Evolutionary conservation across 257 asterid genomes (phyloP).

Genomic region (Penstemon eatonii): DNA sequence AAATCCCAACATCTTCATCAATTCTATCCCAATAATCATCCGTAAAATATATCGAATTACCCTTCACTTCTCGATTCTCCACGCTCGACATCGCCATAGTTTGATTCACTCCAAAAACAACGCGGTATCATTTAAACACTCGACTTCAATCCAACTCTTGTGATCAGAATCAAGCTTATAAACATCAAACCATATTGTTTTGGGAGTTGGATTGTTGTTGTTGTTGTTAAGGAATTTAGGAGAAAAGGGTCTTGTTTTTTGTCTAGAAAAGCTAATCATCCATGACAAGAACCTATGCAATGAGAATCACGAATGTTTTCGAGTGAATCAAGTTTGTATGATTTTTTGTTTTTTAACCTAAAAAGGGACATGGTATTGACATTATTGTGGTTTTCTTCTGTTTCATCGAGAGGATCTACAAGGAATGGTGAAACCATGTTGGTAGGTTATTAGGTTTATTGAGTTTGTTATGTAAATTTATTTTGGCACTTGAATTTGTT

Average conservation of each 20-base stretch:
- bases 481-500: no score
- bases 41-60: constrained; percentile 38
- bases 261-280: constrained; percentile 24
- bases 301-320: background rate
- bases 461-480: no score
- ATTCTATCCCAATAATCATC: constrained; percentile 45
- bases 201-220: constrained; percentile 25
- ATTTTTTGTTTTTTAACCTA: constrained; percentile 9
- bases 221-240: constrained; percentile 13
- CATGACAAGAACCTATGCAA: constrained; percentile 27
- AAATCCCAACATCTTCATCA: constrained; percentile 6
- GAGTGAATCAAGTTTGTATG: background rate
- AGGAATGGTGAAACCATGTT: constrained; percentile 20
- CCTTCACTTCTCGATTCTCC: constrained; percentile 19
- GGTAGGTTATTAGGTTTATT: background rate
- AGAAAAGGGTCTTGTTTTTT: background rate
- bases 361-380: background rate
- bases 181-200: constrained; percentile 32
- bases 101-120: constrained; percentile 45
- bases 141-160: constrained; percentile 26
- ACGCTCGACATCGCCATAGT: constrained; percentile 16
- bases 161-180: constrained; percentile 17
- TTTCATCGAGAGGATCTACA: background rate
- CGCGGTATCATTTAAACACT: constrained; percentile 19
- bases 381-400: background rate